phyloP scores from a whole-genome alignment of 208 protist species.

The Vickermania spadyakhi region DNA sequence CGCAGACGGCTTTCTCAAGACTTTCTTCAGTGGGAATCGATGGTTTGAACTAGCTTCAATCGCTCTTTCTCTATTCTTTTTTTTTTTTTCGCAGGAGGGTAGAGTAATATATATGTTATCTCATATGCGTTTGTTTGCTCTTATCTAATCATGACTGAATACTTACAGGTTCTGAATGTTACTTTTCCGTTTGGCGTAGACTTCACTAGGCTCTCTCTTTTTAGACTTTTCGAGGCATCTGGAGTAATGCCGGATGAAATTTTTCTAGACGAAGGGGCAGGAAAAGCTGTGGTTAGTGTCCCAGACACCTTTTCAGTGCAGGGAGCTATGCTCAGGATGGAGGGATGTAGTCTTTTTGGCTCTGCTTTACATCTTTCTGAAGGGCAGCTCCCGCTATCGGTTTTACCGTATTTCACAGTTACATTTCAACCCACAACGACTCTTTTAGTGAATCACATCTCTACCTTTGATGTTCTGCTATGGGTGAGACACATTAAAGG shows the following conservation, averaged over 20 bases:
- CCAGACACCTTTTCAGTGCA: conserved; percentile 46
- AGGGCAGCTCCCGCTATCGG: too few relatives aligned
- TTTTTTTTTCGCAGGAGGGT: too few relatives aligned
- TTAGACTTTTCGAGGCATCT: conserved; percentile 26
- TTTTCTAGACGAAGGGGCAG: conserved; percentile 30
- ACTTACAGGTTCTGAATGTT: conserved; percentile 15
- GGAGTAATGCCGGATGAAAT: conserved; percentile 44
- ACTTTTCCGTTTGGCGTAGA: conserved; percentile 42
- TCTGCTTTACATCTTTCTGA: too few relatives aligned
- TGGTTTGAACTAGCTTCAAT: conserved; percentile 6
- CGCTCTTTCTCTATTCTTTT: not conserved
- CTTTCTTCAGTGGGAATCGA: conserved; percentile 9
- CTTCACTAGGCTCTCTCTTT: conserved; percentile 39
- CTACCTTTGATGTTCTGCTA: not conserved
- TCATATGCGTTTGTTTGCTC: too few relatives aligned
- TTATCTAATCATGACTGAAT: too few relatives aligned
- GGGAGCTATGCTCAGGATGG: conserved; percentile 46
- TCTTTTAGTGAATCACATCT: too few relatives aligned
- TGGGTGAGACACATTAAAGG: not conserved
- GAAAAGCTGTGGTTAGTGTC: conserved; percentile 46
- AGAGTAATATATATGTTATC: too few relatives aligned
- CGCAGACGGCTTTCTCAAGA: conserved; percentile 5
- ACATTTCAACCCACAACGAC: not conserved
- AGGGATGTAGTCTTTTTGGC: conserved; percentile 57
- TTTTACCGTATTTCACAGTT: too few relatives aligned